phyloP scores from a whole-genome alignment of 345 rosid genomes.

The Eucalyptus polybractea region DNA sequence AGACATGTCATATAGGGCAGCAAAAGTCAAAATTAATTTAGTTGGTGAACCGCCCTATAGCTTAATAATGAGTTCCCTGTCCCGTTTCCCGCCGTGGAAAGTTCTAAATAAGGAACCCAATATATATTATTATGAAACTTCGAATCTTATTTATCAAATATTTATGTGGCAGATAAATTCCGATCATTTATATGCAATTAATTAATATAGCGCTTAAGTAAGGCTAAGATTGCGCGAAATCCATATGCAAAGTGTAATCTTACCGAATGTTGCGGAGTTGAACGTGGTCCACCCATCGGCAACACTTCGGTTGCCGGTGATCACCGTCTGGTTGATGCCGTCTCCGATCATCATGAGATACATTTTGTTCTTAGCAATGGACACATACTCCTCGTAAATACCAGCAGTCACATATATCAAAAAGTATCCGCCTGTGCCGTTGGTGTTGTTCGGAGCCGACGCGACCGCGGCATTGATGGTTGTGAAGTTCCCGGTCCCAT shows the following conservation, averaged over 20 bases:
- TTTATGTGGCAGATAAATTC: neutral
- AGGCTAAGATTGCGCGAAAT: neutral
- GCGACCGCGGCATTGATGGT: slow-evolving; percentile 58
- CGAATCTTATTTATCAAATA: neutral
- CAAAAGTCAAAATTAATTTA: neutral
- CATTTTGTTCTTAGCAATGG: slow-evolving; percentile 53
- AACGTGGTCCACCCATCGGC: slow-evolving; percentile 87
- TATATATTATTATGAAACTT: neutral
- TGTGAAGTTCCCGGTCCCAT: slow-evolving; percentile 71
- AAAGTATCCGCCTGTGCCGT: slow-evolving; percentile 48
- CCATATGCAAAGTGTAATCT: neutral
- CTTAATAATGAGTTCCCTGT: neutral
- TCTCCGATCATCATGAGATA: slow-evolving; percentile 86
- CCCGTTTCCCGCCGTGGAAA: neutral
- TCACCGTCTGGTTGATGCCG: slow-evolving; percentile 69
- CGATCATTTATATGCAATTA: neutral
- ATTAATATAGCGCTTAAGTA: neutral
- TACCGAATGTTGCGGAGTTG: slow-evolving; percentile 83
- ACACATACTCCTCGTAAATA: slow-evolving; percentile 63
- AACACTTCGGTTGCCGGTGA: slow-evolving; percentile 75
- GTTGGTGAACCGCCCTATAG: neutral
- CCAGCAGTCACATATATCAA: slow-evolving; percentile 63
- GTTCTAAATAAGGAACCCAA: neutral
- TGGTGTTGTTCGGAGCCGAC: slow-evolving; percentile 64
- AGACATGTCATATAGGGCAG: neutral